Percentiles rank a stretch among this genome's conserved stretches.
These are phyloP conservation scores for Lachancea mirantina DNA, from an alignment of 805 yeast species.

Conservation along the genomic window DNA sequence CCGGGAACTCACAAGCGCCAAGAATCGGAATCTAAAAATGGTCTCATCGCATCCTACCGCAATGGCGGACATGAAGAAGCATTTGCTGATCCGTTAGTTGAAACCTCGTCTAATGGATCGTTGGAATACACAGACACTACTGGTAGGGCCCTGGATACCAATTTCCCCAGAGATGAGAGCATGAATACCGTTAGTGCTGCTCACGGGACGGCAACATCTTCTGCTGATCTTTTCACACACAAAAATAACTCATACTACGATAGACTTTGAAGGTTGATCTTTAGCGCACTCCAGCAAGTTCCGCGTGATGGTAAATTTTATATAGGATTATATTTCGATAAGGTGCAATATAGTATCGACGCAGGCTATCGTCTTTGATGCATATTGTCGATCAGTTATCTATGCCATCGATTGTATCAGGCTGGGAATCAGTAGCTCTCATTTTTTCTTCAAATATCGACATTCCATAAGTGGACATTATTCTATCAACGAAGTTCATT, in stretches of 20 bases:
- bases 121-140: not conserved
- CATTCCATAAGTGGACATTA: too few species aligned
- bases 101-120: constrained; percentile 4
- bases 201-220: constrained; percentile 8
- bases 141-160: not conserved
- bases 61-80: too few species aligned
- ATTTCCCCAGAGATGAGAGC: constrained; percentile 9
- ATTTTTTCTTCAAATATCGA: too few species aligned
- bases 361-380: too few species aligned
- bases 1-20: constrained; percentile 24
- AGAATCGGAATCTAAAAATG: constrained; percentile 26
- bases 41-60: constrained; percentile 17
- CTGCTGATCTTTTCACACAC: constrained; percentile 10
- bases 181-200: constrained; percentile 8
- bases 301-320: too few species aligned
- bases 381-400: too few species aligned
- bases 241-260: constrained; percentile 9
- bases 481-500: too few species aligned
- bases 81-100: constrained; percentile 1
- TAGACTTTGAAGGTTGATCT: constrained; percentile 9
- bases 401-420: too few species aligned
- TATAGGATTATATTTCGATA: too few species aligned
- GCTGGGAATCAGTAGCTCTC: too few species aligned
- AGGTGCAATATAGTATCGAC: too few species aligned
- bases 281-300: too few species aligned